Conservation (phyloP, 495 filamentous ascomycete species). For the Podospora didyma region DNA sequence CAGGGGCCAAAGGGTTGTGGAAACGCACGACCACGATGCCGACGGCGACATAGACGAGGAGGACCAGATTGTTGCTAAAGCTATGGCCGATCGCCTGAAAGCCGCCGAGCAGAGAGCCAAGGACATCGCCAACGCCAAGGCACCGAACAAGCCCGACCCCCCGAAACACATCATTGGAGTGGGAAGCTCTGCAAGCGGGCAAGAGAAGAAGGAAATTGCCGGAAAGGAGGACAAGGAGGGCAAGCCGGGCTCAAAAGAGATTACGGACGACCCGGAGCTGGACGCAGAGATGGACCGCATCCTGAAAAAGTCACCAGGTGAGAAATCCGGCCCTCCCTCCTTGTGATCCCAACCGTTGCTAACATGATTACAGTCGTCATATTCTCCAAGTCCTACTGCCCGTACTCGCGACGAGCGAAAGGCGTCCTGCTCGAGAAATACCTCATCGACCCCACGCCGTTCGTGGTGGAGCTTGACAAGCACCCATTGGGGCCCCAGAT, state of each 20-base stretch:
- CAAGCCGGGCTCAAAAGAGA: constrained; percentile 34
- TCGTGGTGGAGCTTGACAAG: constrained; percentile 86
- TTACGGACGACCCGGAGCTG: constrained; percentile 52
- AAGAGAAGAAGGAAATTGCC: constrained; percentile 40
- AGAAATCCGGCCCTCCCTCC: constrained; percentile 22
- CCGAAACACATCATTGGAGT: constrained; percentile 45
- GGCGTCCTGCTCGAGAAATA: constrained; percentile 76
- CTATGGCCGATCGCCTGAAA: constrained; percentile 41
- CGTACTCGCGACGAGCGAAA: constrained; percentile 78
- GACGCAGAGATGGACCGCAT: constrained; percentile 68
- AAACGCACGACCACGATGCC: constrained; percentile 35
- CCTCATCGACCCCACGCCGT: constrained; percentile 73
- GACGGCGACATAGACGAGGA: constrained; percentile 45
- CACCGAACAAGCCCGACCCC: constrained; percentile 50
- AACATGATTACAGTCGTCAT: constrained; percentile 66
- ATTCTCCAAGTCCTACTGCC: constrained; percentile 93
- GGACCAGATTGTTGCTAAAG: constrained; percentile 32
- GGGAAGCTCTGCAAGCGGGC: constrained; percentile 60
- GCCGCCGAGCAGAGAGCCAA: constrained; percentile 55
- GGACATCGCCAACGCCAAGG: constrained; percentile 48
- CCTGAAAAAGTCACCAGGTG: constrained; percentile 77
- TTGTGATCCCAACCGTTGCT: constrained; percentile 1
- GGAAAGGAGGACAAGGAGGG: constrained; percentile 35
- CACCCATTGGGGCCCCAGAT: constrained; percentile 69
- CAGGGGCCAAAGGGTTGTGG: constrained; percentile 27